Evolutionary conservation across 352 stramenopile species (phyloP), one percentile per base, ranked within the genome.

Genomic region (Phytophthora fragariaefolia): DNA sequence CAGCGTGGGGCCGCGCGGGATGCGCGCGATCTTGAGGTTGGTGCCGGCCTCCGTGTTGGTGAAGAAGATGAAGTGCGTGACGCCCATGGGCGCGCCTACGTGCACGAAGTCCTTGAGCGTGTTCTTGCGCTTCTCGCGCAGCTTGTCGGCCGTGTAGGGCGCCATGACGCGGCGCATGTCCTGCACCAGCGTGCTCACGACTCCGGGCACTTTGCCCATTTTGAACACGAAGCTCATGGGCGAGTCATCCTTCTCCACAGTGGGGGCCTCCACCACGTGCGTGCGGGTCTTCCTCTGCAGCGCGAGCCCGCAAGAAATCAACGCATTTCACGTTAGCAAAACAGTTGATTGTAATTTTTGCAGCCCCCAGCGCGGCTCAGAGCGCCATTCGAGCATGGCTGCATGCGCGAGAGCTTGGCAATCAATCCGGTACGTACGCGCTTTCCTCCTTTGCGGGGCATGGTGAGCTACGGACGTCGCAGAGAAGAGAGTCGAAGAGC

Each of bases 31-130:
- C 71, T 97, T 92, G 38, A 99, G 80, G 74, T 97, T 98, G n/a
- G 98, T 92, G 45, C 86, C 82, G n/a, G 80, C 84, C 27, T 98
- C 85, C 43, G 97, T 99, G 83, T 98, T 90, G 10, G 87, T 98
- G 48, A 99, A 95, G n/a, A 97, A 91, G 36, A 99, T 68, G 42
- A 99, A 97, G 79, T 99, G 97, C 17, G 97, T 98, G 58, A 99
- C 84, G n/a, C 96, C 96, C 53, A 99, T 74, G 8, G 93, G 86
- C 6, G 88, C 81, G 22, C 91, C 95, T 15, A 99, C 87, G 23
- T 84, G 74, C 40, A 96, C 80, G 77, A 97, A 98, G 69, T 98
- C 93, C 71, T 98, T 97, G 59, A 98, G 79, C 56, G 93, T 95
- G 69, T 96, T 97, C 63, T 95, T 92, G 27, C 89, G 85, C 62